Percentiles rank a stretch among this genome's conserved stretches.
These are phyloP conservation scores for Lignosus rhinocerotis DNA, from an alignment of 1,284 basidiomycete genomes.

Conservation along the genomic window DNA sequence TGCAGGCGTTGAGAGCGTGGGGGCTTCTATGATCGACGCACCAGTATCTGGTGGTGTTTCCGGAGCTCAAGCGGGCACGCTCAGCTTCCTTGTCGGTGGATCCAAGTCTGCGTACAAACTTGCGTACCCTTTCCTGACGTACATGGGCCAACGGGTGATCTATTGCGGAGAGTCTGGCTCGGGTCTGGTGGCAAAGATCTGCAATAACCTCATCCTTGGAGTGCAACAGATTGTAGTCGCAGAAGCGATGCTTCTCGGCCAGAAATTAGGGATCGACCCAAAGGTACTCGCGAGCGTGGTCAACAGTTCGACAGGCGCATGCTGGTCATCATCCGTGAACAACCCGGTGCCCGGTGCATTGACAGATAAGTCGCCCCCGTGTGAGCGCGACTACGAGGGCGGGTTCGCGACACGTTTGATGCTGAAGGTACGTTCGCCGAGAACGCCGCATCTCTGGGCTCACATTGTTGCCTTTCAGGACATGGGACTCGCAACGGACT, in stretches of 20 bases:
- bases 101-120: conserved; percentile 56
- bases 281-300: conserved; percentile 77
- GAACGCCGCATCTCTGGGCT: background rate
- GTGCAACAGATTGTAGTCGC: conserved; percentile 78
- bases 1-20: conserved; percentile 48
- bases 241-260: conserved; percentile 86
- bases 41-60: conserved; percentile 89
- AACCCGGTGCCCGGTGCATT: conserved; percentile 84
- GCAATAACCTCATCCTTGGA: conserved; percentile 82
- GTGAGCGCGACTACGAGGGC: conserved; percentile 81
- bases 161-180: conserved; percentile 88
- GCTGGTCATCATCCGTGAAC: conserved; percentile 85
- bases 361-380: conserved; percentile 73
- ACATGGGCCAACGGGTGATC: conserved; percentile 83
- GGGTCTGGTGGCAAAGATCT: conserved; percentile 85
- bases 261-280: conserved; percentile 74
- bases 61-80: conserved; percentile 81
- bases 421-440: conserved; percentile 63
- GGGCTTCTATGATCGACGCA: conserved; percentile 85
- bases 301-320: conserved; percentile 81
- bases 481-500: conserved; percentile 73
- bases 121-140: conserved; percentile 59
- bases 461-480: conserved; percentile 49
- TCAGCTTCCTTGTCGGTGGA: conserved; percentile 93
- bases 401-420: conserved; percentile 84